These are phyloP conservation scores for Penicillium coprophilum DNA, from an alignment of 495 filamentous ascomycete genomes.

Conservation along the genomic window DNA sequence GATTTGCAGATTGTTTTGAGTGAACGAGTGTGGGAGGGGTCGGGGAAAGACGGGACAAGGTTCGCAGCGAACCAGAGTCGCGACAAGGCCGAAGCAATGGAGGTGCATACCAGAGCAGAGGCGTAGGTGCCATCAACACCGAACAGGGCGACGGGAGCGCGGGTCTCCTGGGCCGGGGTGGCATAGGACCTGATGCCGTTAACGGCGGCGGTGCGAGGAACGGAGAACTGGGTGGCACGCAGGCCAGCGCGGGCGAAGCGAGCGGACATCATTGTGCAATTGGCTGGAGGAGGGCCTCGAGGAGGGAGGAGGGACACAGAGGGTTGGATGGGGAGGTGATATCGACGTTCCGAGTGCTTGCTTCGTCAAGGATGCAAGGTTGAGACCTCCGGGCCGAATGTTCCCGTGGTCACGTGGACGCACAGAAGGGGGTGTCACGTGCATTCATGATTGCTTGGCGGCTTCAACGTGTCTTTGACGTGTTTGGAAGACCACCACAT, in stretches of 20 bases:
- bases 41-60: slow-evolving; percentile 18
- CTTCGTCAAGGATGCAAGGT: slow-evolving; percentile 32
- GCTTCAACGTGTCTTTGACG: not conserved
- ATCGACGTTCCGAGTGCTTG: slow-evolving; percentile 32
- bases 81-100: slow-evolving; percentile 2
- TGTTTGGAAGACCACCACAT: no score
- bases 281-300: slow-evolving; percentile 30
- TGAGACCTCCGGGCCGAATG: slow-evolving; percentile 40
- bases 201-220: slow-evolving; percentile 45
- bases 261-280: slow-evolving; percentile 46
- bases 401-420: slow-evolving; percentile 42
- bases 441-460: not conserved
- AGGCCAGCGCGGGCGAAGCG: slow-evolving; percentile 51
- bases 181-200: slow-evolving; percentile 70
- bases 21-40: slow-evolving; percentile 17
- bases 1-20: slow-evolving; percentile 11
- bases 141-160: slow-evolving; percentile 86
- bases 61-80: slow-evolving; percentile 14
- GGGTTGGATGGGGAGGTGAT: slow-evolving; percentile 29
- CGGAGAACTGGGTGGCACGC: slow-evolving; percentile 50
- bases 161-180: slow-evolving; percentile 65
- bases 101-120: slow-evolving; percentile 78
- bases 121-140: slow-evolving; percentile 98
- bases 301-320: slow-evolving; percentile 20
- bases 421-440: not conserved